Conservation (phyloP, 2,329 filamentous ascomycete genomes). For the Grosmannia clavigera region DNA sequence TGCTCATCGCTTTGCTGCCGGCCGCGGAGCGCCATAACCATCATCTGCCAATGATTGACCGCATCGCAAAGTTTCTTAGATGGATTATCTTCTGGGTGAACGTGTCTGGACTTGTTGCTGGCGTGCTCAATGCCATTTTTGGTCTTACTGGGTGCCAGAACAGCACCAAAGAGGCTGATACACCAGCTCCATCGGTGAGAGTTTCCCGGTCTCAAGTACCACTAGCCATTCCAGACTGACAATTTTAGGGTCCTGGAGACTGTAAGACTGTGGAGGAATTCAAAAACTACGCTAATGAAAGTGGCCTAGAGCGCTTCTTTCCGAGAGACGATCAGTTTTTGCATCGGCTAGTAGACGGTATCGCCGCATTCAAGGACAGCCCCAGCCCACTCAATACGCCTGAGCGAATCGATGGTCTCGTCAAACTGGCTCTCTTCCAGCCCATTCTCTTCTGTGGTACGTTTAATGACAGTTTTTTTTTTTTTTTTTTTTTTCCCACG, state of each 20-base stretch:
- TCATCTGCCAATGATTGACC: not conserved
- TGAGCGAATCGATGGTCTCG: not conserved
- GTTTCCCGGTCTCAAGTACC: too few relatives aligned
- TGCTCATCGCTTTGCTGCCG: not conserved
- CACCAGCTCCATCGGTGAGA: too few relatives aligned
- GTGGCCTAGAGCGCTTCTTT: not conserved
- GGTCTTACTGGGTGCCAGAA: not conserved
- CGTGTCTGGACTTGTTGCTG: not conserved
- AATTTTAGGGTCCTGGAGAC: not conserved
- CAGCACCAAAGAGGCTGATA: too few relatives aligned
- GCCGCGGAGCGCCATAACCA: not conserved
- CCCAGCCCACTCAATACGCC: not conserved
- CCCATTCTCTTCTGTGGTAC: not conserved
- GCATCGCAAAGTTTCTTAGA: not conserved
- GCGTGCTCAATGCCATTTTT: not conserved
- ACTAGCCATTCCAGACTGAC: too few relatives aligned
- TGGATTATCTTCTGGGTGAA: not conserved
- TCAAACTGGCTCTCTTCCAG: not conserved
- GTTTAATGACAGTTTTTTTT: not conserved
- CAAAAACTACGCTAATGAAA: not conserved
- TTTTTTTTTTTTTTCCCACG: too few relatives aligned
- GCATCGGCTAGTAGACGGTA: not conserved
- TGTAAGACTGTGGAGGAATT: not conserved
- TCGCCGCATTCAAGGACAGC: not conserved
- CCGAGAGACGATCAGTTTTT: not conserved